These are phyloP conservation scores for Candida piceae DNA, from an alignment of 805 yeast genomes.

Conservation along the genomic window DNA sequence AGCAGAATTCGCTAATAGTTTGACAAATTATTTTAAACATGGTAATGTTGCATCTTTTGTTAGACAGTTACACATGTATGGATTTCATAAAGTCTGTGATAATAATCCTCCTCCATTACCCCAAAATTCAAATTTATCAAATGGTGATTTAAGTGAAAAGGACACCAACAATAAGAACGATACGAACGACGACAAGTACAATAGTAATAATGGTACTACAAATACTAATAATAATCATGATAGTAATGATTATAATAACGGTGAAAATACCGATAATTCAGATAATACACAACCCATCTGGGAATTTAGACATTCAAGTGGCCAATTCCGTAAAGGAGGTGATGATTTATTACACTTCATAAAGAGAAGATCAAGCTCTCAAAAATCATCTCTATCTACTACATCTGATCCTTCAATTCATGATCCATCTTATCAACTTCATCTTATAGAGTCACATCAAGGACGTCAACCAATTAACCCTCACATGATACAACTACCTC, in stretches of 20 bases:
- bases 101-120: constrained; percentile 25
- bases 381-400: constrained; percentile 10
- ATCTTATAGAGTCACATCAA: constrained; percentile 9
- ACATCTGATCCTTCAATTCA: constrained; percentile 2
- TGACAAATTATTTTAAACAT: constrained; percentile 83
- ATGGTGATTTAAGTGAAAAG: background rate
- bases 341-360: constrained; percentile 40
- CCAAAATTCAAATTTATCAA: constrained; percentile 1
- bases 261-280: constrained; percentile 3
- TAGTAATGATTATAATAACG: constrained; percentile 3
- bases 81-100: constrained; percentile 77
- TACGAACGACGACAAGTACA: constrained; percentile 8
- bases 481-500: too few species aligned
- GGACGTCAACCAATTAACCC: too few species aligned
- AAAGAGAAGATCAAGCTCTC: constrained; percentile 43
- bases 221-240: constrained; percentile 17
- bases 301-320: constrained; percentile 53
- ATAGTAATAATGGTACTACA: constrained; percentile 9
- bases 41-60: constrained; percentile 92
- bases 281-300: constrained; percentile 33
- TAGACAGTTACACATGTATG: constrained; percentile 93
- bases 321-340: constrained; percentile 45
- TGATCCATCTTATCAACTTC: constrained; percentile 13
- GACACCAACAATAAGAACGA: background rate
- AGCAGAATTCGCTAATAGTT: constrained; percentile 52